A percentile compares a stretch with the other conserved stretches of the same genome.
These are phyloP conservation scores for Tuber indicum DNA, from an alignment of 495 filamentous ascomycete genomes.

Conservation along the genomic window DNA sequence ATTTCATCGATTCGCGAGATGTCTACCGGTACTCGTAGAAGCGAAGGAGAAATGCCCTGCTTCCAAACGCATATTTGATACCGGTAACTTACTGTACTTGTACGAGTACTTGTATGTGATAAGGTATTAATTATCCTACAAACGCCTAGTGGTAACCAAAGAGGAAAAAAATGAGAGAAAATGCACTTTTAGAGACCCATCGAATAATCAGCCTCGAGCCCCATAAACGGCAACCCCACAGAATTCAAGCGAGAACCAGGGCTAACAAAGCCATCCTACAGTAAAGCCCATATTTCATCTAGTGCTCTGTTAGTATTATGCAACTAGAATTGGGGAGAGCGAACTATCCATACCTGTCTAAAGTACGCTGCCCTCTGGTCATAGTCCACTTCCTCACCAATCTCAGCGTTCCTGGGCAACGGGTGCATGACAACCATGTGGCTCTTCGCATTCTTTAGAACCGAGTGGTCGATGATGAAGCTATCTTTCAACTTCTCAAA, in stretches of 20 bases:
- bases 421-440: constrained; percentile 94
- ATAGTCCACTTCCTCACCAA: constrained; percentile 92
- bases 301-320: constrained; percentile 45
- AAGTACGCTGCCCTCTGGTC: constrained; percentile 97
- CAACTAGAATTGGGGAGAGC: constrained; percentile 6
- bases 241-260: constrained; percentile 63
- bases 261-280: constrained; percentile 95
- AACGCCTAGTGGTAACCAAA: not conserved
- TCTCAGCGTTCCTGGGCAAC: constrained; percentile 83
- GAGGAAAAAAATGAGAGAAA: constrained; percentile 10
- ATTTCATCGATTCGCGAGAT: not conserved
- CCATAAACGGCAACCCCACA: not conserved
- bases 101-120: not conserved
- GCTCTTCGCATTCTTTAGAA: constrained; percentile 84
- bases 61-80: not conserved
- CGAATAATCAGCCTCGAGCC: not conserved
- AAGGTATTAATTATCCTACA: not conserved
- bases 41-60: not conserved
- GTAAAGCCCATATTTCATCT: constrained; percentile 99
- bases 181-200: not conserved
- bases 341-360: constrained; percentile 71
- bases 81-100: too few relatives aligned
- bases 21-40: too few relatives aligned
- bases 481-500: constrained; percentile 82
- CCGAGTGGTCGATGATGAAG: constrained; percentile 79